phyloP scores from a whole-genome alignment of 2,329 filamentous ascomycete species.

The Fonsecaea monophora region DNA sequence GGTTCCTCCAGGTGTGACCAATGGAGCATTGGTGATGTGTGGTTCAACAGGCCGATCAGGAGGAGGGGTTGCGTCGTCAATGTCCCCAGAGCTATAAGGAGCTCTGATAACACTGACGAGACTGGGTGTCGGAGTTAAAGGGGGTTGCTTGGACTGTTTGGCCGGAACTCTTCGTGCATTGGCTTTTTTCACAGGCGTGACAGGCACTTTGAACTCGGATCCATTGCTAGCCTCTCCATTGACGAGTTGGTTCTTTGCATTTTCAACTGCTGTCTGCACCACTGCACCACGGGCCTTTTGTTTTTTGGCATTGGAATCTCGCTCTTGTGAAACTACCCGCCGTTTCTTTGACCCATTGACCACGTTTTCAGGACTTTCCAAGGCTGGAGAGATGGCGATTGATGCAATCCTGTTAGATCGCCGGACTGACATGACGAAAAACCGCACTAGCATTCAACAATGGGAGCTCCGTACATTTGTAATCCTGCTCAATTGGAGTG shows the following conservation, averaged over 20 bases:
- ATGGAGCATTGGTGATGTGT: conserved; percentile 55
- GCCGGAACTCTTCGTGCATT: conserved; percentile 40
- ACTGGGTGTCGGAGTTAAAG: conserved; percentile 58
- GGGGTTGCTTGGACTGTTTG: conserved; percentile 46
- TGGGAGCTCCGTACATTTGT: conserved; percentile 1
- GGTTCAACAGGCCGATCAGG: conserved; percentile 55
- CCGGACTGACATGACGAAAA: conserved; percentile 33
- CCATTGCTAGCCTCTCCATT: conserved; percentile 19
- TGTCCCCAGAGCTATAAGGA: conserved; percentile 51
- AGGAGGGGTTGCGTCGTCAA: conserved; percentile 49
- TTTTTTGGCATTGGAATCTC: conserved; percentile 31
- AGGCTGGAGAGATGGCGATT: neutral
- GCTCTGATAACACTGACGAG: conserved; percentile 56
- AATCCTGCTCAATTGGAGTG: neutral
- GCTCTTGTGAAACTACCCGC: conserved; percentile 21
- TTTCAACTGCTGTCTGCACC: neutral
- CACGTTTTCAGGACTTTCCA: neutral
- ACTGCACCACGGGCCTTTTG: conserved; percentile 17
- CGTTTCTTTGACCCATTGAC: conserved; percentile 37
- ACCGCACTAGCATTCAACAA: conserved; percentile 30
- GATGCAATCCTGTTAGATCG: conserved; percentile 34
- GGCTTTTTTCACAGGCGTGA: conserved; percentile 43
- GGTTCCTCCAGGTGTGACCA: conserved; percentile 57
- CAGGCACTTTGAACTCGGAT: conserved; percentile 37
- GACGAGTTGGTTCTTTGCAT: conserved; percentile 7